These are phyloP conservation scores for Quercus glauca DNA, from an alignment of 306 rosid species.

Conservation along the genomic window DNA sequence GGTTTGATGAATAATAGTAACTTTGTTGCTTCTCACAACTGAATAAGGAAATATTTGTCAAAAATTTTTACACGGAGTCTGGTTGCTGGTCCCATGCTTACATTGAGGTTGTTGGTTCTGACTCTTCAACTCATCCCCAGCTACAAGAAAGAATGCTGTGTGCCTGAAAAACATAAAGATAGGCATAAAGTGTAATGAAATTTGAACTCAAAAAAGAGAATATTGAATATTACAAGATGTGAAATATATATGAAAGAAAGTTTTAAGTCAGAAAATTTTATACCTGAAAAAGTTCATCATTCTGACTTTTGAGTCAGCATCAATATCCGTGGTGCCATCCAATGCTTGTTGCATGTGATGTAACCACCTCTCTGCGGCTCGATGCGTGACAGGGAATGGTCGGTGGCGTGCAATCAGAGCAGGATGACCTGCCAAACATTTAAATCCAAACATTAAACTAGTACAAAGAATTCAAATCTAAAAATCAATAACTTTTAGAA, in stretches of 20 bases:
- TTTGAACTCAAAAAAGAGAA: neutral
- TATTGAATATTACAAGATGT: neutral
- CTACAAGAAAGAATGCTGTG: slow-evolving; percentile 87
- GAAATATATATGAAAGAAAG: slow-evolving; percentile 3
- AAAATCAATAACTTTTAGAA: neutral
- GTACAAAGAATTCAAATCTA: neutral
- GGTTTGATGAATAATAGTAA: slow-evolving; percentile 8
- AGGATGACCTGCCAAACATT: slow-evolving; percentile 71
- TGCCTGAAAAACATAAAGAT: slow-evolving; percentile 43
- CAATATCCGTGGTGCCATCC: slow-evolving; percentile 54
- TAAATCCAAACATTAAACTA: neutral
- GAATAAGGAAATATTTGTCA: neutral
- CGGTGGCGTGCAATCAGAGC: slow-evolving; percentile 84
- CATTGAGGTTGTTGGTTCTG: slow-evolving; percentile 45
- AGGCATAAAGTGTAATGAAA: neutral
- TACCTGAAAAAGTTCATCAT: slow-evolving; percentile 75
- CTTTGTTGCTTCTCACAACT: neutral
- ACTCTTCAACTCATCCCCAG: slow-evolving; percentile 67
- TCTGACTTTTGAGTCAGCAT: slow-evolving; percentile 64
- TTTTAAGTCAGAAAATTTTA: slow-evolving; percentile 1
- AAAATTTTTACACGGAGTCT: slow-evolving; percentile 27
- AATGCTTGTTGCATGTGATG: slow-evolving; percentile 82
- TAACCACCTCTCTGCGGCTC: slow-evolving; percentile 84
- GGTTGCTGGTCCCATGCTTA: slow-evolving; percentile 43
- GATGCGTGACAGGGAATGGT: slow-evolving; percentile 68